These are phyloP conservation scores for Exophiala dermatitidis DNA, from an alignment of 2,329 filamentous ascomycete species.

Conservation along the genomic window DNA sequence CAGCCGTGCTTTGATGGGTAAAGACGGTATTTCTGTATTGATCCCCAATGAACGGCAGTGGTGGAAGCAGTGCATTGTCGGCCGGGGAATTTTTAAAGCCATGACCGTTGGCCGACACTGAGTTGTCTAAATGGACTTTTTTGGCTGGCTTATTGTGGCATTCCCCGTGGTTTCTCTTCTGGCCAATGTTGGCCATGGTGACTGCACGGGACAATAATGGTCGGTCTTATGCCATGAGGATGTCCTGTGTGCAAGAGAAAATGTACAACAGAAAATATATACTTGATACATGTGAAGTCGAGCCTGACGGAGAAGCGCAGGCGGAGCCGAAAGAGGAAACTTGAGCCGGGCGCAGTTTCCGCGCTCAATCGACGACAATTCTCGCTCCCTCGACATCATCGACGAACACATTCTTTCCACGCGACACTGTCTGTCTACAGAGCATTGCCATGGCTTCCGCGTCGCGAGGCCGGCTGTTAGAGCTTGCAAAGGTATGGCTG, in stretches of 20 bases:
- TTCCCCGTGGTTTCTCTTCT: conserved; percentile 8
- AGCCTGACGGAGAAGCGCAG: neutral
- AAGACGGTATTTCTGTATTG: conserved; percentile 20
- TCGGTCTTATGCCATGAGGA: neutral
- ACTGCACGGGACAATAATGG: neutral
- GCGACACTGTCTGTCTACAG: conserved; percentile 1
- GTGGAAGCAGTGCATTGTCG: conserved; percentile 17
- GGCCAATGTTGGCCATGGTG: conserved; percentile 9
- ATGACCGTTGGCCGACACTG: neutral
- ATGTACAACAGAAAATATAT: neutral
- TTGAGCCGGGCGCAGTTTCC: conserved; percentile 7
- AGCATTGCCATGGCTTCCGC: conserved; percentile 20
- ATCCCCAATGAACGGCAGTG: conserved; percentile 19
- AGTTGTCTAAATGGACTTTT: conserved; percentile 2
- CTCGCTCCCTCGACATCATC: neutral
- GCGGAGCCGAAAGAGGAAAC: conserved; percentile 4
- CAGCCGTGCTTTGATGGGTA: conserved; percentile 18
- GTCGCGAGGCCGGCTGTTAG: conserved; percentile 21
- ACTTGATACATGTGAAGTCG: neutral
- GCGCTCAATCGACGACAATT: neutral
- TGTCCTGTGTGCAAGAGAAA: neutral
- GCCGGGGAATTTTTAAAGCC: neutral
- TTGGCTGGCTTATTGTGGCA: neutral
- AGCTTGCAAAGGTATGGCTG: conserved; percentile 22
- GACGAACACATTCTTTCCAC: neutral